Percentiles rank a stretch among this genome's conserved stretches.
Conservation (phyloP, 1,284 basidiomycete genomes). For the Xerocomus nothofagi region DNA sequence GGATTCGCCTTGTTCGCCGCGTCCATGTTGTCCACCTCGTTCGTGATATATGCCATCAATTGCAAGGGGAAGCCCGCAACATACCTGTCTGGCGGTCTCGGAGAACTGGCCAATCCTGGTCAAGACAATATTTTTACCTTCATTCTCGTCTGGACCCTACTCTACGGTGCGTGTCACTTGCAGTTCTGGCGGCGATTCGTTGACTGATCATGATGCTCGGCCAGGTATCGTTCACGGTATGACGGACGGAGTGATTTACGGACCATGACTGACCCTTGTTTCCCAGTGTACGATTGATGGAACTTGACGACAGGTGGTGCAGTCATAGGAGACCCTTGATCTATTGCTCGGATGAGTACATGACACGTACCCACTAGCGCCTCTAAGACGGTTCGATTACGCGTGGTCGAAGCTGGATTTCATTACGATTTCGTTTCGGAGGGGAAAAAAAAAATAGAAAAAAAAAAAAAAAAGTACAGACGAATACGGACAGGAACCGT, state of each 20-base stretch:
- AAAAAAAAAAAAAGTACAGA: background rate
- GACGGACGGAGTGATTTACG: conserved; percentile 4
- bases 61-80: conserved; percentile 61
- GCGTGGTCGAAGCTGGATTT: background rate
- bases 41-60: conserved; percentile 66
- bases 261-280: conserved; percentile 15
- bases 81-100: conserved; percentile 60
- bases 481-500: conserved; percentile 14
- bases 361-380: background rate
- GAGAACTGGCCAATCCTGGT: conserved; percentile 74
- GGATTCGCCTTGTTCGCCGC: conserved; percentile 79
- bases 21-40: conserved; percentile 65
- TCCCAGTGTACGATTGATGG: conserved; percentile 48
- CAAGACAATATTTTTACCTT: conserved; percentile 87
- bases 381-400: background rate
- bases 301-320: no score
- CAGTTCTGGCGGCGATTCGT: conserved; percentile 39
- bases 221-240: conserved; percentile 48
- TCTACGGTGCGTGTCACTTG: conserved; percentile 65
- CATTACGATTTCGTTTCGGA: conserved; percentile 12
- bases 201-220: conserved; percentile 5
- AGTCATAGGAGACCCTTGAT: no score
- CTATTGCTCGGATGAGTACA: background rate
- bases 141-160: conserved; percentile 85
- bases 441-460: background rate